phyloP scores from a whole-genome alignment of 176 grass and related monocot species.

The Saccharum officinarum region DNA sequence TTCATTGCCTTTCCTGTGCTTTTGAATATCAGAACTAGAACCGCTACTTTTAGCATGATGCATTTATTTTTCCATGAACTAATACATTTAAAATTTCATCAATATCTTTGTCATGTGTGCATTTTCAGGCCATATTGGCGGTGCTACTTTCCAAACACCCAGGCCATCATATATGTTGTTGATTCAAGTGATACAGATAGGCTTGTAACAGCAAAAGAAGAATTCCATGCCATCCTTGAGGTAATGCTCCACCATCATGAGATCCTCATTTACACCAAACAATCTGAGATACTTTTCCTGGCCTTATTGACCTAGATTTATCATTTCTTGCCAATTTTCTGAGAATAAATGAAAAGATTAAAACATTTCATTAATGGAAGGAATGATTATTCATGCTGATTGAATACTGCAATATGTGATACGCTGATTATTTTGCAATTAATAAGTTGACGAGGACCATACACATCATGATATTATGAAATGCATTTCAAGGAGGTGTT shows the following conservation, averaged over 20 bases:
- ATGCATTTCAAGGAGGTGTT: neutral
- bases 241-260: constrained; percentile 36
- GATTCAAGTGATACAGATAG: constrained; percentile 99
- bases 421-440: neutral
- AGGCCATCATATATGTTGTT: constrained; percentile 99
- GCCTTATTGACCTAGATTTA: neutral
- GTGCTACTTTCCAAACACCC: constrained; percentile 99
- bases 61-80: neutral
- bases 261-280: neutral
- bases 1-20: neutral
- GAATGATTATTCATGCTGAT: constrained; percentile 16
- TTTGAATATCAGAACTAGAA: constrained; percentile 7
- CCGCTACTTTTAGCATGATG: neutral
- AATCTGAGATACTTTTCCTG: constrained; percentile 5
- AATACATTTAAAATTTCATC: neutral
- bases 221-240: constrained; percentile 99
- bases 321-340: neutral
- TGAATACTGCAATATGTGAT: neutral
- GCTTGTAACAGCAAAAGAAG: constrained; percentile 93
- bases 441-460: neutral
- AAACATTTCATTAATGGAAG: neutral
- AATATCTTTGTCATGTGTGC: constrained; percentile 18
- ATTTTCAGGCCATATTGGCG: constrained; percentile 89
- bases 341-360: neutral
- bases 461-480: neutral